phyloP scores from a whole-genome alignment of 2,329 filamentous ascomycete genomes.

The Monascus ruber region DNA sequence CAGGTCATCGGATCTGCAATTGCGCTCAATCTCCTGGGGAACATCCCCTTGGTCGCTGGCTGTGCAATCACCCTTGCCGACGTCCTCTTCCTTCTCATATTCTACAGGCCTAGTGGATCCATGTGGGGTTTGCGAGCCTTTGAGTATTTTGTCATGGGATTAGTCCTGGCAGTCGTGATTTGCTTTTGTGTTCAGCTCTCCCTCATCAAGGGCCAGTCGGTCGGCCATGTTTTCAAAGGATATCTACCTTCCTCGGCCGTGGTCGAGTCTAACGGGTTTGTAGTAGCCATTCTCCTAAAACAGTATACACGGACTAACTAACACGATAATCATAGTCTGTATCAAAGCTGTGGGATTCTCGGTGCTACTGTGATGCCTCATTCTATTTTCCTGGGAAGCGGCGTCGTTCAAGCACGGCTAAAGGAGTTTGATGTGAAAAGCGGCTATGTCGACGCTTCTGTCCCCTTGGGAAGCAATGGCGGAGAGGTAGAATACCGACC shows the following conservation, averaged over 20 bases:
- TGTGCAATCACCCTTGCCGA: constrained; percentile 47
- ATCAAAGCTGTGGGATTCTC: constrained; percentile 43
- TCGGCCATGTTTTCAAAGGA: constrained; percentile 43
- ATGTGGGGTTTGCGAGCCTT: constrained; percentile 43
- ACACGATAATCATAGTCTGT: constrained; percentile 28
- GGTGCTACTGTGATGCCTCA: constrained; percentile 50
- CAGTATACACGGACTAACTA: background rate
- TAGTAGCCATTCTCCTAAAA: background rate
- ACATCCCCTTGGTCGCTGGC: constrained; percentile 44
- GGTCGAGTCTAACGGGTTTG: constrained; percentile 40
- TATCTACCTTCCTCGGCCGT: constrained; percentile 45
- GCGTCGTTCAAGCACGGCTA: constrained; percentile 44
- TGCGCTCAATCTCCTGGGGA: constrained; percentile 42
- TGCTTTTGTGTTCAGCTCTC: constrained; percentile 48
- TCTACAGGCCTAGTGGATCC: constrained; percentile 42
- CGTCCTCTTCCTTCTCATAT: constrained; percentile 45
- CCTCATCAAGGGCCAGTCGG: constrained; percentile 37
- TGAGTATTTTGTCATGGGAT: constrained; percentile 42
- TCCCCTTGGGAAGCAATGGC: constrained; percentile 21
- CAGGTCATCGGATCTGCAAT: constrained; percentile 48
- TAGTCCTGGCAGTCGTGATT: constrained; percentile 45
- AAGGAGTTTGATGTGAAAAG: constrained; percentile 36
- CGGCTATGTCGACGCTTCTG: constrained; percentile 22
- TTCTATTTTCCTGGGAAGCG: constrained; percentile 46
- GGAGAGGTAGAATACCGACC: constrained; percentile 56